phyloP scores from a whole-genome alignment of 2,329 filamentous ascomycete genomes.

The Penicillium sp. region DNA sequence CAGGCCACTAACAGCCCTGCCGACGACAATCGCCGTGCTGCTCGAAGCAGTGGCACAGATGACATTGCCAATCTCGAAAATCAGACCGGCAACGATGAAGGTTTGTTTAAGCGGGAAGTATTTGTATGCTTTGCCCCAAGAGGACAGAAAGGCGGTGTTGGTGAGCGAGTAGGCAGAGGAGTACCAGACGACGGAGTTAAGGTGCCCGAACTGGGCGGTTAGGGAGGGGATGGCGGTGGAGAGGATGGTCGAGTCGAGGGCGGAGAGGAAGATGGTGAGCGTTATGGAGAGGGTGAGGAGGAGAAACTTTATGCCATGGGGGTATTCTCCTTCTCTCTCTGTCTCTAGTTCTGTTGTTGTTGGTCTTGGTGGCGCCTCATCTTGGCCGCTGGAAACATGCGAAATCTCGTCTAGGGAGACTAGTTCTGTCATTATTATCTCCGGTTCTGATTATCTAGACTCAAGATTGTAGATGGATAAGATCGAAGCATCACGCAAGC shows the following conservation, averaged over 20 bases:
- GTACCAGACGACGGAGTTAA: constrained; percentile 34
- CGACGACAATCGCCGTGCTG: constrained; percentile 32
- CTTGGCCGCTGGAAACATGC: too few species aligned
- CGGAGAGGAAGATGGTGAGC: constrained; percentile 12
- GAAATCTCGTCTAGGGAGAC: too few species aligned
- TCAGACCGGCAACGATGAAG: constrained; percentile 18
- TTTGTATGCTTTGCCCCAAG: constrained; percentile 46
- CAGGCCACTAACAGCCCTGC: constrained; percentile 34
- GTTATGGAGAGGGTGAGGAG: constrained; percentile 7
- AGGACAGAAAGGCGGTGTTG: constrained; percentile 35
- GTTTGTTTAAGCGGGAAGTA: constrained; percentile 29
- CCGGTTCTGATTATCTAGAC: too few species aligned
- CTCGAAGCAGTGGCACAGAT: constrained; percentile 34
- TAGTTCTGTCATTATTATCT: too few species aligned
- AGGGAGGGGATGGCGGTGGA: constrained; percentile 28
- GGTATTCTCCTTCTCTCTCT: not conserved
- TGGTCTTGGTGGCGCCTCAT: too few species aligned
- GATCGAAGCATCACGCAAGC: too few species aligned
- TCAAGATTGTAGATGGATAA: too few species aligned
- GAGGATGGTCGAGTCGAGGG: constrained; percentile 22
- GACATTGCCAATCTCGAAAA: constrained; percentile 37
- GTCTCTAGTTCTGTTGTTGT: too few species aligned
- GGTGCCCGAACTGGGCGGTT: constrained; percentile 22
- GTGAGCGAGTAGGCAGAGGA: constrained; percentile 34
- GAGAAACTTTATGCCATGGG: not conserved